Evolutionary conservation across 352 stramenopile species (phyloP), one percentile per base, ranked within the genome.

Genomic region (Peronospora belbahrii): DNA sequence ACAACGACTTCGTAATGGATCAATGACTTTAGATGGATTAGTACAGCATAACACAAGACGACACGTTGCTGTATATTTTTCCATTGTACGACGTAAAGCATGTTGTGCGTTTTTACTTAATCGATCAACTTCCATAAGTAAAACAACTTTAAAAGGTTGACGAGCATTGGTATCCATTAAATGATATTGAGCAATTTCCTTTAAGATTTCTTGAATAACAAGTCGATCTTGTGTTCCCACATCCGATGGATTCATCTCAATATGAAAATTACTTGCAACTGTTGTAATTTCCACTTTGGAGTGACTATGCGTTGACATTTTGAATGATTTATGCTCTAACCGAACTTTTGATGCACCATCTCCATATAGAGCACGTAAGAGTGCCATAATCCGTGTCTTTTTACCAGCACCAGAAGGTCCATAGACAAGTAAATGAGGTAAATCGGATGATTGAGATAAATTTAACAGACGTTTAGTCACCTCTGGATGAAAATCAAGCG

Each of bases 181-280:
- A 18, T 88, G 76, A 59, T 88, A 94, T 62, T 97, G 81, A 7
- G 97, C 96, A 56, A 99, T 99, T 74, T 99, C 96, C 69, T 99
- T 99, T 56, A 99, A 97, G 42, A 99, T 92, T 61, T 99, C 95
- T 66, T 99, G 96, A 32, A 99, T 88, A 24, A 99, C 92, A 38
- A 95, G 95, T 6, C 94, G 85, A 74, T 99, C 97, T 62, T 96
- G 96, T 37, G 84, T 94, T 17, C 96, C 96, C 18, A 88, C 96
- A 62, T 99, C 97, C 34, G 85, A 96, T 31, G 97, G 95, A 56
- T 97, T 98, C 73, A 99, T 96, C 70, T 99, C 96, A 37, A 99
- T 98, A 70, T 99, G 97, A 70, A 98, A 98, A 65, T 97, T 97
- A 68, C 78, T 97, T 15, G 87, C 91, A 9, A 99, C 85, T 28